Base-by-base conservation (phyloP, 2,329 filamentous ascomycete species). In the Emericellopsis cladophorae region DNA sequence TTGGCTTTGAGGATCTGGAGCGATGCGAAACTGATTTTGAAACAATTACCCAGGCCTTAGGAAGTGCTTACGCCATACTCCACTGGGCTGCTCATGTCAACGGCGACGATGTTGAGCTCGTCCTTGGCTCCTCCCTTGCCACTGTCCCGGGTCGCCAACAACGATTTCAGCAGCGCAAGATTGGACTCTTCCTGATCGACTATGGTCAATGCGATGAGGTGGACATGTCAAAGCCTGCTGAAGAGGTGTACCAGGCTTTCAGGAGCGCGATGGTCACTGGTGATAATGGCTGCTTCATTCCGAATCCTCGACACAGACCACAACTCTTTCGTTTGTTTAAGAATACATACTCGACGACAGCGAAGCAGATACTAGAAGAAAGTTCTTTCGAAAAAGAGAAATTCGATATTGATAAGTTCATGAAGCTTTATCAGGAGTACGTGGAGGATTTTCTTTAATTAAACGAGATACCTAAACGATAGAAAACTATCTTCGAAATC, bases 241-340 rank as follows among this genome's bases (percentile, higher is more conserved):
- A 42, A 14, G 43, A 35, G 31, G 46, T 51, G 6, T 51, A 52
- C 40, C 48, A 52, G 33, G 37, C 43, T 3, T 52, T 53, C 42
- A 46, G 48, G 23, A 48, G 45, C 2, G 49, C 49, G 8, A 49
- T 52, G 44, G 44, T 50, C 5, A 50, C 45, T 12, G 49, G 49
- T 2, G 46, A 53, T 21, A 53, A 51, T 23, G 44, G 48, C 29
- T 37, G 46, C 6, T 52, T 53, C 40, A 52, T 52, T 33, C 49
- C 47, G 14, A 48, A 49, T 31, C 45, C 37, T 31, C 15, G 40
- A 5, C 43, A 39, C 16, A 46, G 36, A 14, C 44, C 35, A 2
- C 45, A 45, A 26, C 22, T 51, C 4, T 52, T 45, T 36, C 16
- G 8, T 4, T 29, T 40, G 7, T 53, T 53, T 39, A 45, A 22